Base-by-base conservation (phyloP, 768 basidiomycete genomes). In the Gelatoporia subvermispora region DNA sequence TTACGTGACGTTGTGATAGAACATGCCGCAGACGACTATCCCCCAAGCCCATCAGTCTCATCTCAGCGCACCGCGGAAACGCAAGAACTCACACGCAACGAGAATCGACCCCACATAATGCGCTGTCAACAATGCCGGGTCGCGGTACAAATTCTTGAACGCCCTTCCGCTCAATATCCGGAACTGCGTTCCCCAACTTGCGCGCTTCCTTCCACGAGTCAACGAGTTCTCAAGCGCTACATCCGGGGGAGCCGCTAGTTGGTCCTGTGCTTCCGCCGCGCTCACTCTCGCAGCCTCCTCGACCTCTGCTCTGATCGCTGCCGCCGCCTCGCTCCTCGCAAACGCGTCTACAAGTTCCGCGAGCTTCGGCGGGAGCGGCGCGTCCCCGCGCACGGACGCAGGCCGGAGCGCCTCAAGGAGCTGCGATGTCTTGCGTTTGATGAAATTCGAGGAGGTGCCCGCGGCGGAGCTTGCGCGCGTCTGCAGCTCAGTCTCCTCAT, bases 61-160 rank as follows among this genome's bases (percentile, higher is more conserved):
- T n/a, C n/a, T n/a, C n/a, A n/a, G n/a, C n/a, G n/a, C n/a, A n/a
- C n/a, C n/a, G n/a, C n/a, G n/a, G n/a, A n/a, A n/a, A n/a, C n/a
- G n/a, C n/a, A n/a, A n/a, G n/a, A n/a, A 76, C 87, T 73, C 63
- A 90, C 94, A 57, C 11, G 95, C 96, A 47, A 97, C 75, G 4
- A 74, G 76, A 55, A 98, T 79, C 1, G 93, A 82, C 7, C 90
- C 84, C 37, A 83, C 60, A 68, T 98, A 99, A 69, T 99, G 96
- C 7, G 93, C 85, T 2, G 83, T 77, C 73, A 99, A 75, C 47
- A 99, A 67, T 41, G 93, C 86, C 0, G 95, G 95, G 60, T 99
- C 93, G 21, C 95, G 76, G 65, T 99, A 98, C 51, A 99, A 67
- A 61, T 98, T 98, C 78, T 98, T 98, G 77, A 99, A 98, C 18